Evolutionary conservation across 148 eudicot species (phyloP).

Genomic region (Linanthus parryae): DNA sequence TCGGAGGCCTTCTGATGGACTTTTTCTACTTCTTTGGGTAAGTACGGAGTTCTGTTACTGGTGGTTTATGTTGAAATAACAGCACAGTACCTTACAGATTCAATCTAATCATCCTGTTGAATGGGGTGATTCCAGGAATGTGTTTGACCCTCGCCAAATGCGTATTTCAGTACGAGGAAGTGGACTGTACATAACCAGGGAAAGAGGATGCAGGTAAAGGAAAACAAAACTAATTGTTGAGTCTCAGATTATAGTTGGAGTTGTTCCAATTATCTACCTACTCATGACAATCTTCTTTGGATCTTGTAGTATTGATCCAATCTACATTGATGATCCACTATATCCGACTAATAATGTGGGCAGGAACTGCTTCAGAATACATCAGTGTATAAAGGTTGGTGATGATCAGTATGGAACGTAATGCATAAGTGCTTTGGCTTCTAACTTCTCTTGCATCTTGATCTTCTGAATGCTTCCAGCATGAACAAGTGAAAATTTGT

Average conservation of each 20-base stretch:
- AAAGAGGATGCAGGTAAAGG: conserved; percentile 76
- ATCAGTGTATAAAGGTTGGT: conserved; percentile 91
- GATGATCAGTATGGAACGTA: not conserved
- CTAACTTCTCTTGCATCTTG: too few relatives aligned
- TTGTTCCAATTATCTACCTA: not conserved
- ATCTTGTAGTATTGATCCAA: conserved; percentile 84
- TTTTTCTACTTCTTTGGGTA: conserved; percentile 96
- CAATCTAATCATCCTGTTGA: conserved; percentile 1
- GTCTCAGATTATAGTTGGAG: not conserved
- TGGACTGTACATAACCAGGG: conserved; percentile 87
- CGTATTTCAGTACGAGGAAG: conserved; percentile 91
- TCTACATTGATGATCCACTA: conserved; percentile 93
- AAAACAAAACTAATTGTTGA: conserved; percentile 4
- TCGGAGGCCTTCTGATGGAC: conserved; percentile 94
- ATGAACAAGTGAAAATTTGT: too few relatives aligned
- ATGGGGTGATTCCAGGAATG: conserved; percentile 50
- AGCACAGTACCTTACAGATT: not conserved
- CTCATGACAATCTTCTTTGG: conserved; percentile 3
- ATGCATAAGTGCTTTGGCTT: not conserved
- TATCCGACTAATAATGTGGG: conserved; percentile 92
- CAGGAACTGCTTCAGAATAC: conserved; percentile 93
- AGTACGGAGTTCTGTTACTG: conserved; percentile 19
- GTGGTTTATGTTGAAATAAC: not conserved
- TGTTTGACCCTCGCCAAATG: conserved; percentile 99
- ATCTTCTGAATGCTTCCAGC: conserved; percentile 10